A percentile compares a stretch with the other conserved stretches of the same genome.
These are phyloP conservation scores for Cercospora sp. DNA, from an alignment of 2,329 filamentous ascomycete genomes.

Conservation along the genomic window DNA sequence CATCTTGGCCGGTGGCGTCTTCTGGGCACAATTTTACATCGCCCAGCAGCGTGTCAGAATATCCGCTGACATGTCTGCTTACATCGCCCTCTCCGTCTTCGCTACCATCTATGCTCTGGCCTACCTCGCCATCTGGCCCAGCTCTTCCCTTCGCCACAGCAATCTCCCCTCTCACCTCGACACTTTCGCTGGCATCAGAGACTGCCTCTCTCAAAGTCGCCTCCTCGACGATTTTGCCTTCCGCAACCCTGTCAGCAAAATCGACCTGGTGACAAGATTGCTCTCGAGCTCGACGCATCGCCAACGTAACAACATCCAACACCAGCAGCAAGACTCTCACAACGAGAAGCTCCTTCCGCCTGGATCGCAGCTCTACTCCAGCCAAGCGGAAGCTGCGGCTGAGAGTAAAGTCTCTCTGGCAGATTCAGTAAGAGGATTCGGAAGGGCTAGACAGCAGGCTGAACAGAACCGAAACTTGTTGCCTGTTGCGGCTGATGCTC, in stretches of 20 bases:
- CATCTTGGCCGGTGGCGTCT: conserved; percentile 67
- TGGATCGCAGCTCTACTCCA: not conserved
- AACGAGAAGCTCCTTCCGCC: conserved; percentile 13
- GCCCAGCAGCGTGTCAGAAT: conserved; percentile 58
- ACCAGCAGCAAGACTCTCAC: conserved; percentile 18
- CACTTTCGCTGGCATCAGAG: conserved; percentile 74
- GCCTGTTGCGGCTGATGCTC: not conserved
- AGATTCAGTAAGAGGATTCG: conserved; percentile 39
- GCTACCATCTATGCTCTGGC: conserved; percentile 67
- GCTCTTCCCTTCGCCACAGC: conserved; percentile 45
- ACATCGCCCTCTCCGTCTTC: conserved; percentile 71
- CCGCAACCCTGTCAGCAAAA: conserved; percentile 64
- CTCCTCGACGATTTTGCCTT: conserved; percentile 74
- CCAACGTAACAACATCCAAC: conserved; percentile 45
- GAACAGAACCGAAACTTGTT: not conserved
- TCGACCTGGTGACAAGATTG: conserved; percentile 68
- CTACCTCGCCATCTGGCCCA: conserved; percentile 71
- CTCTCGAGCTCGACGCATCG: conserved; percentile 55
- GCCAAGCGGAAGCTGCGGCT: conserved; percentile 18
- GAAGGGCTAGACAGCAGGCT: conserved; percentile 30
- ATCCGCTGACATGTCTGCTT: conserved; percentile 70
- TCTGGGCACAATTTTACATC: conserved; percentile 68
- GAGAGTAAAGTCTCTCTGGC: conserved; percentile 35
- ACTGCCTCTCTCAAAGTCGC: conserved; percentile 72
- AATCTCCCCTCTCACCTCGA: conserved; percentile 62